Evolutionary conservation across 768 basidiomycete genomes (phyloP).

Genomic region (Dendrothele bispora): DNA sequence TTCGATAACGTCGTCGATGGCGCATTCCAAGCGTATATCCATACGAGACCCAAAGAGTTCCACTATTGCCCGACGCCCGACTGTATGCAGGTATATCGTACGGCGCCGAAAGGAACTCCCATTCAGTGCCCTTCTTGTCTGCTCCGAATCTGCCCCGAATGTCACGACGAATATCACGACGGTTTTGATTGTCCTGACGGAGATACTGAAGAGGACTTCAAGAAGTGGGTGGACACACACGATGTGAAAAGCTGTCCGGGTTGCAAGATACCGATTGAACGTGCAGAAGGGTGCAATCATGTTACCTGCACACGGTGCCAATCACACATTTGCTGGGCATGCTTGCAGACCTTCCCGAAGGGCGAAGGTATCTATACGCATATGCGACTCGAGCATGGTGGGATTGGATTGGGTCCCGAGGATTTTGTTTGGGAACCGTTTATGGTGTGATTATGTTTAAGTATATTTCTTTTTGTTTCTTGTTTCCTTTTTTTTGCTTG

Average conservation of each 20-base stretch:
- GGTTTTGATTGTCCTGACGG: slow-evolving; percentile 64
- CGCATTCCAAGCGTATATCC: slow-evolving; percentile 61
- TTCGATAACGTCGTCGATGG: slow-evolving; percentile 58
- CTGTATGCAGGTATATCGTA: slow-evolving; percentile 72
- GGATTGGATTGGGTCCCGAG: slow-evolving; percentile 45
- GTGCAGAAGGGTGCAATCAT: slow-evolving; percentile 78
- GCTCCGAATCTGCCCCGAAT: slow-evolving; percentile 64
- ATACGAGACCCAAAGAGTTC: slow-evolving; percentile 59
- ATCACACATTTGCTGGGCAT: slow-evolving; percentile 83
- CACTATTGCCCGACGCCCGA: slow-evolving; percentile 80
- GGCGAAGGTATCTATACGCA: slow-evolving; percentile 77
- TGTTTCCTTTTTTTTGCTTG: no score
- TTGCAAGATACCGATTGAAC: slow-evolving; percentile 71
- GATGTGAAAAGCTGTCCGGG: slow-evolving; percentile 76
- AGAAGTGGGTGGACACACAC: slow-evolving; percentile 59
- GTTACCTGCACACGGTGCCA: slow-evolving; percentile 76
- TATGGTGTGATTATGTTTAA: no score
- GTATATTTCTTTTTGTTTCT: no score
- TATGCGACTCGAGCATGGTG: slow-evolving; percentile 69
- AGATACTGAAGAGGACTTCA: slow-evolving; percentile 58
- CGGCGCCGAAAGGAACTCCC: slow-evolving; percentile 45
- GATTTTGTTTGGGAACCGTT: slow-evolving; percentile 7
- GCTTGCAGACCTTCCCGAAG: slow-evolving; percentile 65
- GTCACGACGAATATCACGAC: slow-evolving; percentile 62
- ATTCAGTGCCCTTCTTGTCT: slow-evolving; percentile 75